A percentile compares a stretch with the other conserved stretches of the same genome.
Conservation (phyloP, 495 filamentous ascomycete genomes). For the Rostrohypoxylon terebratum region DNA sequence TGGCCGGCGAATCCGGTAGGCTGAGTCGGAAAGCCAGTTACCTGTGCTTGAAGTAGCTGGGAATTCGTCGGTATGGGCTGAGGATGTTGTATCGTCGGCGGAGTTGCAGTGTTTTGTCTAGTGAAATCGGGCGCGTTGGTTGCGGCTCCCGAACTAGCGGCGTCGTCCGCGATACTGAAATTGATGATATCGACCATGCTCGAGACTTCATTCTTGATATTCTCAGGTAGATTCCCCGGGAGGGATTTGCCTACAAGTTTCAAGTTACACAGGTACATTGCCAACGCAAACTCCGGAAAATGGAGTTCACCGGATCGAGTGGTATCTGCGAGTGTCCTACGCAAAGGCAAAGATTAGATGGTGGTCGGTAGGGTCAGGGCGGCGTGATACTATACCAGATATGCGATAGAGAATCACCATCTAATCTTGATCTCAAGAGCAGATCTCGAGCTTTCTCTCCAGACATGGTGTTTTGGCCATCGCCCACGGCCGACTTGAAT, state of each 20-base stretch:
- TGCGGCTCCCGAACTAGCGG: constrained; percentile 60
- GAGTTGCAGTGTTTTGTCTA: constrained; percentile 71
- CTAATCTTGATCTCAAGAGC: constrained; percentile 84
- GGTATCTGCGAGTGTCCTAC: constrained; percentile 92
- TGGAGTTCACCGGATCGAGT: constrained; percentile 96
- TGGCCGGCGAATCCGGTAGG: constrained; percentile 60
- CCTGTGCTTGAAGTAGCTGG: constrained; percentile 76
- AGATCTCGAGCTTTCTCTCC: constrained; percentile 93
- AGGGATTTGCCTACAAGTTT: constrained; percentile 87
- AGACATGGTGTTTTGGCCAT: constrained; percentile 83
- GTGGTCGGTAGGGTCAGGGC: background rate
- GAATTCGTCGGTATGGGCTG: constrained; percentile 83
- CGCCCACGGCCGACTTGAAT: constrained; percentile 94
- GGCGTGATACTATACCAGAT: constrained; percentile 74
- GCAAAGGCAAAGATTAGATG: constrained; percentile 34
- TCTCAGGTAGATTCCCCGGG: constrained; percentile 80
- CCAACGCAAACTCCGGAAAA: constrained; percentile 97
- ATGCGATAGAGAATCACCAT: constrained; percentile 82
- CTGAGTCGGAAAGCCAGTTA: constrained; percentile 78
- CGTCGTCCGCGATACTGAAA: constrained; percentile 87
- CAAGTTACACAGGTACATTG: constrained; percentile 98
- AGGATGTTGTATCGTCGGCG: constrained; percentile 85
- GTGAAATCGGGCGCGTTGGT: constrained; percentile 86
- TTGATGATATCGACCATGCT: constrained; percentile 99
- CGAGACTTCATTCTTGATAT: constrained; percentile 93